These are phyloP conservation scores for Pyrenochaeta sp. DNA, from an alignment of 2,329 filamentous ascomycete genomes.

Conservation along the genomic window DNA sequence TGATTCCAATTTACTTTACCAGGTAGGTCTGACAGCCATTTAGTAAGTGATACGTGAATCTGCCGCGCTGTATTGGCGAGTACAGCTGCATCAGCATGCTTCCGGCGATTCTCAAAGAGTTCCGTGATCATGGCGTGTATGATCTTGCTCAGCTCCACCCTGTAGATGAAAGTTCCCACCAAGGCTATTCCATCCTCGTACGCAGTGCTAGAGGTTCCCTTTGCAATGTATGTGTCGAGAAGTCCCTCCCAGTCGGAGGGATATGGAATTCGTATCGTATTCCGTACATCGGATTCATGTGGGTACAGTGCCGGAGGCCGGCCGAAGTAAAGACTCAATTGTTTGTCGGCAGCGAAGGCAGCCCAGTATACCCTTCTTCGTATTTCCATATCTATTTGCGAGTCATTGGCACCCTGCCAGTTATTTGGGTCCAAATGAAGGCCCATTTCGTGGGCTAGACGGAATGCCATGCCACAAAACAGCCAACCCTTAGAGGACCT, in stretches of 20 bases:
- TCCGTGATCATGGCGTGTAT: slow-evolving; percentile 60
- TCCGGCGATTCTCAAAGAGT: slow-evolving; percentile 59
- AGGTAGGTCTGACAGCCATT: slow-evolving; percentile 57
- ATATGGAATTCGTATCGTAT: slow-evolving; percentile 59
- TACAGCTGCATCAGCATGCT: slow-evolving; percentile 51
- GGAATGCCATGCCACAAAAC: slow-evolving; percentile 61
- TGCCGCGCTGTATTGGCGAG: slow-evolving; percentile 54
- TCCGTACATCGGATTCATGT: slow-evolving; percentile 58
- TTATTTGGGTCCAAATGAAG: slow-evolving; percentile 61
- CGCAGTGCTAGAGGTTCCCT: slow-evolving; percentile 49
- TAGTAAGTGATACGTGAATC: slow-evolving; percentile 57
- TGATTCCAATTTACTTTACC: slow-evolving; percentile 60
- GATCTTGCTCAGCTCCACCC: slow-evolving; percentile 59
- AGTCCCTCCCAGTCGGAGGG: slow-evolving; percentile 59
- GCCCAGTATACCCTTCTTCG: slow-evolving; percentile 60
- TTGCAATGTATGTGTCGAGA: slow-evolving; percentile 57
- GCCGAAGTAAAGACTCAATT: slow-evolving; percentile 61
- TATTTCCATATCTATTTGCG: slow-evolving; percentile 56
- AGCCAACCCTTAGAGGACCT: slow-evolving; percentile 61
- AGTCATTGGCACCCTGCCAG: slow-evolving; percentile 54
- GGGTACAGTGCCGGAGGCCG: slow-evolving; percentile 60
- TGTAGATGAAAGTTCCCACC: slow-evolving; percentile 55
- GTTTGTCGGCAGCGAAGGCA: slow-evolving; percentile 60
- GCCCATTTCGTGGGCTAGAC: slow-evolving; percentile 61
- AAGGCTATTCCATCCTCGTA: slow-evolving; percentile 57